These are phyloP conservation scores for Ottelia alismoides DNA, from an alignment of 106 monocot species.

Conservation along the genomic window DNA sequence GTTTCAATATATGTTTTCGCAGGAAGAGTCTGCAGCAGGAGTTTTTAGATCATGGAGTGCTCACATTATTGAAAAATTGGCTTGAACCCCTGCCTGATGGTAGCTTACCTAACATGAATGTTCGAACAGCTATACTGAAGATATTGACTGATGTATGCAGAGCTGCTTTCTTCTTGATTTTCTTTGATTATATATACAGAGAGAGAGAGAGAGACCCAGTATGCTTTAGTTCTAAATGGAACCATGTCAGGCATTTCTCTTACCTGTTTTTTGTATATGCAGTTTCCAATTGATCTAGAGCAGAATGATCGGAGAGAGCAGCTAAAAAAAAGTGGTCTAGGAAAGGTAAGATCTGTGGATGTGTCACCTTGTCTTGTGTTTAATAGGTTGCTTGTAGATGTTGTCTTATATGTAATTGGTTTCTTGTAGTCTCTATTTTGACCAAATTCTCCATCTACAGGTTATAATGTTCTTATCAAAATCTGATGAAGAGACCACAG, in stretches of 20 bases:
- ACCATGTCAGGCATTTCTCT: neutral
- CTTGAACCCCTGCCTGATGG: conserved; percentile 99
- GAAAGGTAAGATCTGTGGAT: conserved; percentile 50
- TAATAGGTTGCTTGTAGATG: no score
- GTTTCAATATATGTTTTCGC: conserved; percentile 1
- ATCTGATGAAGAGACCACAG: conserved; percentile 95
- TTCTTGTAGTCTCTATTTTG: neutral
- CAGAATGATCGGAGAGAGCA: conserved; percentile 76
- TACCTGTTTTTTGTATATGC: conserved; percentile 7
- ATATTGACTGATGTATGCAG: conserved; percentile 73
- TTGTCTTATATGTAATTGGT: neutral
- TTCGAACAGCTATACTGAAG: conserved; percentile 78
- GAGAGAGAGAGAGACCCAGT: no score
- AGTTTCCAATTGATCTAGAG: conserved; percentile 96
- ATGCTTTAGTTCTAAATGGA: conserved; percentile 1
- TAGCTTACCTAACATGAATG: conserved; percentile 92
- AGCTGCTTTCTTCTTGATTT: neutral
- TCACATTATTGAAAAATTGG: conserved; percentile 89
- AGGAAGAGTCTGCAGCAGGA: conserved; percentile 89
- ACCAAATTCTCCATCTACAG: conserved; percentile 13
- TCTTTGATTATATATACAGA: neutral
- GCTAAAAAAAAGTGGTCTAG: conserved; percentile 95
- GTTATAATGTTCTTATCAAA: conserved; percentile 98
- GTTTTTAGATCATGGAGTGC: conserved; percentile 95
- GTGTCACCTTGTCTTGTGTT: no score